These are phyloP conservation scores for Rhytidiadelphus loreus DNA, from an alignment of 225 moss, liverwort and hornwort species.

Conservation along the genomic window DNA sequence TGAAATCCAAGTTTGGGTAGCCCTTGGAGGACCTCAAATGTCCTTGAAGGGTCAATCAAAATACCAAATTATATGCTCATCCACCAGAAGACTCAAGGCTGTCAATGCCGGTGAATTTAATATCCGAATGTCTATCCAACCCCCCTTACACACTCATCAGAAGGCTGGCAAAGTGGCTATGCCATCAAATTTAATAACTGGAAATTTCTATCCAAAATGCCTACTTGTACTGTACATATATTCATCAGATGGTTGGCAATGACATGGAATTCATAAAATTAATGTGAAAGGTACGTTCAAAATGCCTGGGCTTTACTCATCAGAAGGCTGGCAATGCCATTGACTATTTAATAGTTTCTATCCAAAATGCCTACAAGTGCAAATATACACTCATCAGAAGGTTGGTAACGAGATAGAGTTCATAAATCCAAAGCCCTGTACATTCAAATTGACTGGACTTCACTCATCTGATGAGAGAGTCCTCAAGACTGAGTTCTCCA, in stretches of 20 bases:
- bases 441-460: too few species aligned
- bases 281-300: not conserved
- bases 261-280: not conserved
- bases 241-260: not conserved
- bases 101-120: not conserved
- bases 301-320: not conserved
- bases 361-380: too few species aligned
- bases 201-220: not conserved
- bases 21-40: not conserved
- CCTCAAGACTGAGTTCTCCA: too few species aligned
- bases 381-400: too few species aligned
- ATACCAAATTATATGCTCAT: not conserved
- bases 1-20: not conserved
- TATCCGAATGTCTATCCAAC: not conserved
- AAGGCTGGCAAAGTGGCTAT: not conserved
- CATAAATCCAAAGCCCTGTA: too few species aligned
- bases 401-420: too few species aligned
- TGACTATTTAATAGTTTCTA: too few species aligned
- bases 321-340: not conserved
- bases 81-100: not conserved
- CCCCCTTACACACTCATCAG: too few species aligned
- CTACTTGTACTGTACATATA: too few species aligned
- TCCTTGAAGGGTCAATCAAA: not conserved
- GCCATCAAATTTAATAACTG: not conserved
- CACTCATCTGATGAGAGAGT: too few species aligned